These are phyloP conservation scores for Colletotrichum kahawae DNA, from an alignment of 2,329 filamentous ascomycete genomes.

Conservation along the genomic window DNA sequence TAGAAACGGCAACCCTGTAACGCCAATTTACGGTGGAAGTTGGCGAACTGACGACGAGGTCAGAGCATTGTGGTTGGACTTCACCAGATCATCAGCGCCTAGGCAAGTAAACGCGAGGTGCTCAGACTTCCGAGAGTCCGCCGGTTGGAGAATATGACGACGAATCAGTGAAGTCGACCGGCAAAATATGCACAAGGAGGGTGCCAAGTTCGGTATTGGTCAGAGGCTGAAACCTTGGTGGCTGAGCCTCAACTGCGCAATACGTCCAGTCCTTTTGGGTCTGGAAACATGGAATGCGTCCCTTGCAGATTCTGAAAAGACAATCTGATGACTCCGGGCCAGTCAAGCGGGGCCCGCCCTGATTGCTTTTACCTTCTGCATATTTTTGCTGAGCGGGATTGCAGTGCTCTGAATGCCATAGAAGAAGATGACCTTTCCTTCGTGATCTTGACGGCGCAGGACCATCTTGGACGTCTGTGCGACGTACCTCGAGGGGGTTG, in stretches of 20 bases:
- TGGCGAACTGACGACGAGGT: background rate
- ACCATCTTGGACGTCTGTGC: conserved; percentile 2
- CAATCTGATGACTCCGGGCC: background rate
- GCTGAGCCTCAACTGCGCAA: conserved; percentile 1
- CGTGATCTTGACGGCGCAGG: background rate
- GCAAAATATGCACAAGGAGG: conserved; percentile 2
- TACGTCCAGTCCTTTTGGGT: background rate
- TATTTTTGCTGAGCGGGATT: background rate
- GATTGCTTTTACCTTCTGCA: background rate
- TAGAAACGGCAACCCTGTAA: conserved; percentile 14
- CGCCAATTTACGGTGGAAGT: background rate
- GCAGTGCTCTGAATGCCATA: background rate
- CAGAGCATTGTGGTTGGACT: conserved; percentile 13
- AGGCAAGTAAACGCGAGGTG: conserved; percentile 18
- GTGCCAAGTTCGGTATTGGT: conserved; percentile 18
- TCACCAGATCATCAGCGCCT: background rate
- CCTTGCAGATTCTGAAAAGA: conserved; percentile 12
- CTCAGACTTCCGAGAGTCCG: conserved; percentile 10
- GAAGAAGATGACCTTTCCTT: background rate
- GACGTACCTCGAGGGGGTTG: background rate
- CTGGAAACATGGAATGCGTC: conserved; percentile 4
- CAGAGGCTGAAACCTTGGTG: conserved; percentile 21
- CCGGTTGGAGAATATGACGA: background rate
- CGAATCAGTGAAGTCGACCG: background rate
- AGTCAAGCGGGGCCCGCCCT: background rate